These are phyloP conservation scores for Clavariopsis aquatica DNA, from an alignment of 495 filamentous ascomycete genomes.

Conservation along the genomic window DNA sequence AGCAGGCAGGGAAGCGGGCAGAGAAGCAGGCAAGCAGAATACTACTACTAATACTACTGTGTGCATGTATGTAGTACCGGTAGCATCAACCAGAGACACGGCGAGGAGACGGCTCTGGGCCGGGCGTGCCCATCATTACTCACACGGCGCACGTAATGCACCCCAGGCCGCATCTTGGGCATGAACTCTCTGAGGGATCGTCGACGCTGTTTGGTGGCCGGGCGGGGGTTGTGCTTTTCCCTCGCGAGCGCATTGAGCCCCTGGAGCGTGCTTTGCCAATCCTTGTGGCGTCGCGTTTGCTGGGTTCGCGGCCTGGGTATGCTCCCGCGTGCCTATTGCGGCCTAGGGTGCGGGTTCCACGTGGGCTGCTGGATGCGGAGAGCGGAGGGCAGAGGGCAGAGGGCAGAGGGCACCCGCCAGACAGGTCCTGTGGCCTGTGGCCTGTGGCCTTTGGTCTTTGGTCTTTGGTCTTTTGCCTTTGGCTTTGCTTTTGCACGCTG, in stretches of 20 bases:
- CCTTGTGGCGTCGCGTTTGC: background rate
- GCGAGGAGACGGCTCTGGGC: background rate
- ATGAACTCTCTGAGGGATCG: background rate
- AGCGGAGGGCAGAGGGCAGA: background rate
- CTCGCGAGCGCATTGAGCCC: background rate
- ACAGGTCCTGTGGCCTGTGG: too few relatives aligned
- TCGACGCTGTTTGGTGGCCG: background rate
- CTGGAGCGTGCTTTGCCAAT: background rate
- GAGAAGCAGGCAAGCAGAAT: too few relatives aligned
- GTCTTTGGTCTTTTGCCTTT: too few relatives aligned
- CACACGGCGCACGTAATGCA: background rate
- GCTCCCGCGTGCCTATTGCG: background rate
- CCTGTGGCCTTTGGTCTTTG: too few relatives aligned
- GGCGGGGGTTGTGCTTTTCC: background rate
- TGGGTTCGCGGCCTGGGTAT: too few relatives aligned
- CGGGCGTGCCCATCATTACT: background rate
- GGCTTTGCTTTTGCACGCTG: too few relatives aligned
- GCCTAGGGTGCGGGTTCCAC: background rate
- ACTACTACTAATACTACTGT: too few relatives aligned
- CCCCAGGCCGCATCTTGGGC: background rate
- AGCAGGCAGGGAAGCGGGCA: too few relatives aligned
- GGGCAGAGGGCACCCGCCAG: too few relatives aligned
- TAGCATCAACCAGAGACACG: too few relatives aligned
- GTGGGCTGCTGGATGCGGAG: background rate
- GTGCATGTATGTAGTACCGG: too few relatives aligned